These are phyloP conservation scores for Magnaporthales sp. DNA, from an alignment of 2,329 filamentous ascomycete genomes.

Conservation along the genomic window DNA sequence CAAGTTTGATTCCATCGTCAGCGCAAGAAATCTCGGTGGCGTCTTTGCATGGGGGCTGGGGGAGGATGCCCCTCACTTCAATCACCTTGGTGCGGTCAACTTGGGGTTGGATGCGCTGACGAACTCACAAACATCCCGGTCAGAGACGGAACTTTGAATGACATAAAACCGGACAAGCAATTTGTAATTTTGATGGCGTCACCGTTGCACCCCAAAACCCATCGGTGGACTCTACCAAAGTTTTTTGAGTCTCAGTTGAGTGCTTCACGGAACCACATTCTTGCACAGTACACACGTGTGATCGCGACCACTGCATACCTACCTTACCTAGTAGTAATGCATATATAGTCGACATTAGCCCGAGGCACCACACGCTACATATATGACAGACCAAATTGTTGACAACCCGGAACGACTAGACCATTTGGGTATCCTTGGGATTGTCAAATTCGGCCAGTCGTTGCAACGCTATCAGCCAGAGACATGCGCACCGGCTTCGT, in stretches of 20 bases:
- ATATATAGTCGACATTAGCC: too few species aligned
- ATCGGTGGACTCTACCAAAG: neutral
- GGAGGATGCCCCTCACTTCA: slow-evolving; percentile 48
- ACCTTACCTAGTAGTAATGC: too few species aligned
- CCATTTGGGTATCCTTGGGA: too few species aligned
- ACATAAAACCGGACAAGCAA: neutral
- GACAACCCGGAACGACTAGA: too few species aligned
- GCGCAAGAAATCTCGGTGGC: slow-evolving; percentile 50
- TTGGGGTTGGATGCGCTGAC: slow-evolving; percentile 13
- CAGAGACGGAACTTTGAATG: neutral
- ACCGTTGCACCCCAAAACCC: too few species aligned
- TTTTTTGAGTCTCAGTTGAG: neutral
- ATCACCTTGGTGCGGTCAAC: slow-evolving; percentile 27
- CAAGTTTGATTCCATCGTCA: slow-evolving; percentile 55
- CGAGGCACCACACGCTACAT: too few species aligned
- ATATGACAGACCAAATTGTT: too few species aligned
- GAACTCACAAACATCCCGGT: neutral
- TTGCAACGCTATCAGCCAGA: too few species aligned
- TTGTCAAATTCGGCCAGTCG: too few species aligned
- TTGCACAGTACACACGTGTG: neutral
- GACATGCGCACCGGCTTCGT: too few species aligned
- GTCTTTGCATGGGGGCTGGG: slow-evolving; percentile 70
- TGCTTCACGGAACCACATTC: neutral
- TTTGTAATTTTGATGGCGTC: neutral
- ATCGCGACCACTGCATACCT: too few species aligned